Evolutionary conservation across 1,284 basidiomycete genomes (phyloP).

Genomic region (Ceratobasidium sp.): DNA sequence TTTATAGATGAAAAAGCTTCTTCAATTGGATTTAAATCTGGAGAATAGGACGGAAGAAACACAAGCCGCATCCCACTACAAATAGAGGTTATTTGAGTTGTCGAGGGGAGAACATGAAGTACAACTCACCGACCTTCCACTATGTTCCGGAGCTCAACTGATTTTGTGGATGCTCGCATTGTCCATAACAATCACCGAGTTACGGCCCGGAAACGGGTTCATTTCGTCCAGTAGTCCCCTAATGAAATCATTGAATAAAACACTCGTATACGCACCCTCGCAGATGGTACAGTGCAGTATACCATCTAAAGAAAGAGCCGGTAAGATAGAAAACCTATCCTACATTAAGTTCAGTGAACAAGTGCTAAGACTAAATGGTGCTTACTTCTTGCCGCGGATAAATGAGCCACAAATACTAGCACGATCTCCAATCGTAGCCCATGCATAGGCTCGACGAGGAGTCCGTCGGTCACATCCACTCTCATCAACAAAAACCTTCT

Average conservation of each 20-base stretch:
- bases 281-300: constrained; percentile 31
- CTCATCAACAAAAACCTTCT: constrained; percentile 34
- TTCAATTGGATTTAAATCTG: neutral
- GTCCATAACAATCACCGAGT: constrained; percentile 45
- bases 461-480: constrained; percentile 10
- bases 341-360: constrained; percentile 53
- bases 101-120: neutral
- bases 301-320: constrained; percentile 35
- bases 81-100: too few species aligned
- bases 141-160: constrained; percentile 10
- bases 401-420: constrained; percentile 40
- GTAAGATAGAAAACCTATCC: constrained; percentile 43
- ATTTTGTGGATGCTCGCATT: constrained; percentile 42
- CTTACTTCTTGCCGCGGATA: constrained; percentile 47
- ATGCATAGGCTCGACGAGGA: constrained; percentile 42
- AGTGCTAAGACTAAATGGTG: constrained; percentile 52
- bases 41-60: neutral
- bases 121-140: constrained; percentile 34
- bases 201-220: constrained; percentile 43
- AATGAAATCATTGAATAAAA: constrained; percentile 43
- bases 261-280: constrained; percentile 24
- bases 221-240: constrained; percentile 15
- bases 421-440: constrained; percentile 44
- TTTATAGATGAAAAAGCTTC: neutral
- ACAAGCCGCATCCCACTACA: neutral